phyloP scores from a whole-genome alignment of 2,329 filamentous ascomycete genomes.

The Colletotrichum siamense region DNA sequence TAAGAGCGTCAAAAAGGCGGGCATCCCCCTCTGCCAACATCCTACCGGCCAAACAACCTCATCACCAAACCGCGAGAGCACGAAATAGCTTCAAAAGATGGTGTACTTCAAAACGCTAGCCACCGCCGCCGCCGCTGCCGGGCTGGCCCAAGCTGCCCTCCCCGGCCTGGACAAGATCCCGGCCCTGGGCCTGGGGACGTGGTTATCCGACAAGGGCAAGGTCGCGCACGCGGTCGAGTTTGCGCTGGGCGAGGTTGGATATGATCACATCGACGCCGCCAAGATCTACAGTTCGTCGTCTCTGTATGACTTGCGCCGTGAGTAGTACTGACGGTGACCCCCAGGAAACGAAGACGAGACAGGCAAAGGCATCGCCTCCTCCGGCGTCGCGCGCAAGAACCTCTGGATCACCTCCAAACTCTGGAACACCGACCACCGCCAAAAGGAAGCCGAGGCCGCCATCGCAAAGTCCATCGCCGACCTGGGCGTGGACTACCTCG shows the following conservation, averaged over 20 bases:
- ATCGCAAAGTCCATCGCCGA: slow-evolving; percentile 51
- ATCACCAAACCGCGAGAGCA: no score
- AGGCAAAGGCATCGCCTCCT: slow-evolving; percentile 51
- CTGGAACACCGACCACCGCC: slow-evolving; percentile 58
- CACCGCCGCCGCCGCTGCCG: not conserved
- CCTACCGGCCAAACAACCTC: accelerated
- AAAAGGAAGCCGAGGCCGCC: slow-evolving; percentile 36
- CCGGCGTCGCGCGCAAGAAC: slow-evolving; percentile 48
- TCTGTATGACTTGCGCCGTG: no score
- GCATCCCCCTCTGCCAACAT: accelerated
- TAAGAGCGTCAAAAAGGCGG: not conserved
- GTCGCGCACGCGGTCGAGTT: slow-evolving; percentile 63
- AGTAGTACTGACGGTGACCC: not conserved
- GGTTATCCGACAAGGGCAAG: slow-evolving; percentile 65
- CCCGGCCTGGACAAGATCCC: slow-evolving; percentile 6
- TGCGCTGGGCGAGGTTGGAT: slow-evolving; percentile 51
- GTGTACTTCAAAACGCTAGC: not conserved
- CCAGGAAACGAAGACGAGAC: slow-evolving; percentile 58
- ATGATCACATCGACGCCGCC: slow-evolving; percentile 62
- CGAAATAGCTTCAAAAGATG: not conserved
- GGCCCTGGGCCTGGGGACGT: slow-evolving; percentile 52
- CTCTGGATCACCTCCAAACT: slow-evolving; percentile 71
- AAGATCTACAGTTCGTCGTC: slow-evolving; percentile 51
- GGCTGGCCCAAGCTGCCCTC: slow-evolving; percentile 4
- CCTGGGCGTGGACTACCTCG: slow-evolving; percentile 54